Conservation (phyloP, 164 flowering plant genomes). For the Euptelea pleiosperma region DNA sequence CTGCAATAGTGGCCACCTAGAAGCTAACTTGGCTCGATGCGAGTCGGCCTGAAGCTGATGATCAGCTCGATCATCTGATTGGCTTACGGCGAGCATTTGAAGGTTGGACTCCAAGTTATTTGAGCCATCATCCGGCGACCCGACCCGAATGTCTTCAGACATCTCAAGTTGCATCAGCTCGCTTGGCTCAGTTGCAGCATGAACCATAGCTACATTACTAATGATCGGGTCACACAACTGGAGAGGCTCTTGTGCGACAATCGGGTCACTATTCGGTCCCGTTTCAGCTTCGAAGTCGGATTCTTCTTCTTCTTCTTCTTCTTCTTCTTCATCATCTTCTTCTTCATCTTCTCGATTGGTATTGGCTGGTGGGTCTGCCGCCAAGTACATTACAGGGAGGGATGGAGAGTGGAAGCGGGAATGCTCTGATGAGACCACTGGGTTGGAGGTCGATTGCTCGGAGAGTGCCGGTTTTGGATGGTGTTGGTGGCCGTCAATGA, state of each 20-base stretch:
- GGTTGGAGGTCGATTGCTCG: conserved; percentile 90
- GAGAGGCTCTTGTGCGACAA: conserved; percentile 3
- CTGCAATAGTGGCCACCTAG: conserved; percentile 39
- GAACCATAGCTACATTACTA: conserved; percentile 6
- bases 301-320: conserved; percentile 45
- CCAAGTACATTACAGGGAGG: conserved; percentile 19
- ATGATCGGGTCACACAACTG: background rate
- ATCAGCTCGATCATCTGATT: conserved; percentile 12
- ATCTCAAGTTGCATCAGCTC: conserved; percentile 79
- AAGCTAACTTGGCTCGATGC: conserved; percentile 36
- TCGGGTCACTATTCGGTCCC: conserved; percentile 17
- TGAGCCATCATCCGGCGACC: conserved; percentile 82
- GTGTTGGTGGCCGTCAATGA: conserved; percentile 43
- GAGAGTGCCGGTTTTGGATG: conserved; percentile 86
- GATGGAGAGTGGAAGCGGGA: conserved; percentile 37
- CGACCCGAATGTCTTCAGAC: conserved; percentile 74
- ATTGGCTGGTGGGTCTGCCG: conserved; percentile 25
- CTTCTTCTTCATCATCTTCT: conserved; percentile 46
- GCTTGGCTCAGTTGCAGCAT: conserved; percentile 39
- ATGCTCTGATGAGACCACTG: conserved; percentile 41
- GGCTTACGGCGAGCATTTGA: conserved; percentile 29
- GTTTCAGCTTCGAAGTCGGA: conserved; percentile 49
- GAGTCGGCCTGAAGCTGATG: no score
- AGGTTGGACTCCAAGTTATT: conserved; percentile 60
- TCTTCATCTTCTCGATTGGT: conserved; percentile 29